These are phyloP conservation scores for Umbilicaria muhlenbergii DNA, from an alignment of 495 filamentous ascomycete genomes.

Conservation along the genomic window DNA sequence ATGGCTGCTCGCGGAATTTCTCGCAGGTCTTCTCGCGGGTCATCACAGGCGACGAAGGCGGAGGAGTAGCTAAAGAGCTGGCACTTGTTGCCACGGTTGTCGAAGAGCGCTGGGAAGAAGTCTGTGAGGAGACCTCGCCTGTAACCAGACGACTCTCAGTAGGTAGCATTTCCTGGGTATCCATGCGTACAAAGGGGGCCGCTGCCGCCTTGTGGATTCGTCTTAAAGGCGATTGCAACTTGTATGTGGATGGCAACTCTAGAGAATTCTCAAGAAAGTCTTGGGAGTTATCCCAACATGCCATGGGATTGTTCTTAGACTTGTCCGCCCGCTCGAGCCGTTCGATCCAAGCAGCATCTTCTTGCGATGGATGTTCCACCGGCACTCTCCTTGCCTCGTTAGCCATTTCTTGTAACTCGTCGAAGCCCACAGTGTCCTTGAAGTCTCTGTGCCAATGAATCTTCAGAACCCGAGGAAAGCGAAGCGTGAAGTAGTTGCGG, in stretches of 20 bases:
- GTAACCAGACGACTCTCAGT: conserved; percentile 4
- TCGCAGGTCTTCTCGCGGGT: too few relatives aligned
- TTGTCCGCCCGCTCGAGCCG: conserved; percentile 33
- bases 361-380: conserved; percentile 27
- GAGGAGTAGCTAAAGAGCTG: conserved; percentile 4
- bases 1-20: too few relatives aligned
- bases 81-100: neutral
- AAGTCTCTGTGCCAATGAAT: conserved; percentile 42
- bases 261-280: neutral
- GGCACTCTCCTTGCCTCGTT: conserved; percentile 26
- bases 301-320: neutral
- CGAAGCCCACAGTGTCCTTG: conserved; percentile 37
- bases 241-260: neutral
- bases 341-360: conserved; percentile 37
- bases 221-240: neutral
- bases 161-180: conserved; percentile 11
- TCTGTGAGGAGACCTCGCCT: conserved; percentile 4
- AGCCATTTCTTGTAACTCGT: conserved; percentile 40
- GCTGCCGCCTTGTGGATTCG: neutral
- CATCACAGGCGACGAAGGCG: neutral
- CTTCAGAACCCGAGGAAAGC: conserved; percentile 48
- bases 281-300: conserved; percentile 3
- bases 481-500: conserved; percentile 40
- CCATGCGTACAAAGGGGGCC: conserved; percentile 12
- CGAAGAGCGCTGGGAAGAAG: neutral